A percentile compares a stretch with the other conserved stretches of the same genome.
Conservation (phyloP, 1,284 basidiomycete species). For the Volvariella volvacea region DNA sequence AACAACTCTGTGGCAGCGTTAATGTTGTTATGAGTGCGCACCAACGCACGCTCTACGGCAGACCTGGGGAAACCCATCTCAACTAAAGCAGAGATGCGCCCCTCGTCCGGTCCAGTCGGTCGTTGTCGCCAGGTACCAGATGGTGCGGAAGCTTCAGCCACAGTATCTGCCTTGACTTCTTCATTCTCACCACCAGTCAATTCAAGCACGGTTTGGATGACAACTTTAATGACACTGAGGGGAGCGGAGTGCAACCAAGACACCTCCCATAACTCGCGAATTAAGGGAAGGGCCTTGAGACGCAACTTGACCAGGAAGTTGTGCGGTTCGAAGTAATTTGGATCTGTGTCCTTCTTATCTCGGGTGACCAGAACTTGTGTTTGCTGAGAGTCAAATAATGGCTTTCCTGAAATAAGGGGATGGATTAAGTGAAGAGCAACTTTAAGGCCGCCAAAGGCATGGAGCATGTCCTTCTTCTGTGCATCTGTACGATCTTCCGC, state of each 20-base stretch:
- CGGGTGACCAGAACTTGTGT: conserved; percentile 68
- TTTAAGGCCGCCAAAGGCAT: conserved; percentile 79
- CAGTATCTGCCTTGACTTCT: conserved; percentile 42
- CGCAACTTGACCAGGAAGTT: conserved; percentile 85
- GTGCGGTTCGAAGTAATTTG: conserved; percentile 77
- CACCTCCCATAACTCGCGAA: conserved; percentile 76
- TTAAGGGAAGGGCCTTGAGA: conserved; percentile 59
- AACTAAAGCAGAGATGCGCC: conserved; percentile 73
- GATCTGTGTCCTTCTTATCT: conserved; percentile 72
- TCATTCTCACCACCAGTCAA: conserved; percentile 82
- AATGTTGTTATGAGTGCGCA: conserved; percentile 85
- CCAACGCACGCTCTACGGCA: conserved; percentile 79
- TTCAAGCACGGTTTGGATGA: conserved; percentile 77
- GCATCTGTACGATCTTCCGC: conserved; percentile 50
- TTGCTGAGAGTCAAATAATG: conserved; percentile 82
- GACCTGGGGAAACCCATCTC: conserved; percentile 96
- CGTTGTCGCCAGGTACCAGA: conserved; percentile 20
- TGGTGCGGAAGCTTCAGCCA: conserved; percentile 20
- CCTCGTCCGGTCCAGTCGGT: conserved; percentile 62
- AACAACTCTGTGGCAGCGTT: conserved; percentile 87
- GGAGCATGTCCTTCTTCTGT: conserved; percentile 58
- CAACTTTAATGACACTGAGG: conserved; percentile 63
- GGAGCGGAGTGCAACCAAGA: conserved; percentile 78
- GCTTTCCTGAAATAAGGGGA: conserved; percentile 73
- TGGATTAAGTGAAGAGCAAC: conserved; percentile 76